Conservation (phyloP, 1,139 yeast species). For the Hyphopichia buzzinii region DNA sequence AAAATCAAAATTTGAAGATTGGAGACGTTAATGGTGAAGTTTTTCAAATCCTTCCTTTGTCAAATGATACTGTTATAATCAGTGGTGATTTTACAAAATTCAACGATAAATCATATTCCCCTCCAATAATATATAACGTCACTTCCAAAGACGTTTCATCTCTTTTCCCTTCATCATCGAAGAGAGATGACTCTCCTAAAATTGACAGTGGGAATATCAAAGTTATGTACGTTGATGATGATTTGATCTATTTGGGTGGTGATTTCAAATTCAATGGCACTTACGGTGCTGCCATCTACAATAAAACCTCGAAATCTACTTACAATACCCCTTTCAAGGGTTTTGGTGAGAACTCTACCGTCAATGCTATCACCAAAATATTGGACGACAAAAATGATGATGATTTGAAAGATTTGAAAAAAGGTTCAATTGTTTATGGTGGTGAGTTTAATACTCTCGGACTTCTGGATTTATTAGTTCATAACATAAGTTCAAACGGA, state of each 20-base stretch:
- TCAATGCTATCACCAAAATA: conserved; percentile 64
- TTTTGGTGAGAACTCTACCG: conserved; percentile 56
- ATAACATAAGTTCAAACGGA: conserved; percentile 24
- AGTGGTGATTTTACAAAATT: conserved; percentile 43
- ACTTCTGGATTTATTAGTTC: conserved; percentile 41
- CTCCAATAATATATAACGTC: conserved; percentile 57
- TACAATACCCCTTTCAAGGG: conserved; percentile 70
- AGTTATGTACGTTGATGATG: conserved; percentile 46
- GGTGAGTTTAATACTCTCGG: conserved; percentile 73
- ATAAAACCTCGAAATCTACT: conserved; percentile 44
- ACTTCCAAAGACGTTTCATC: conserved; percentile 40
- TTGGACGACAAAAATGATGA: conserved; percentile 31
- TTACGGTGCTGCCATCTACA: conserved; percentile 67
- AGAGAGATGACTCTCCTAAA: conserved; percentile 22
- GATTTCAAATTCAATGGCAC: conserved; percentile 55
- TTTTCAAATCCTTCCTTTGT: conserved; percentile 25
- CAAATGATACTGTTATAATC: conserved; percentile 35
- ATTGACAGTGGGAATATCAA: conserved; percentile 50
- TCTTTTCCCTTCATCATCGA: conserved; percentile 26
- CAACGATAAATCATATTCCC: conserved; percentile 34
- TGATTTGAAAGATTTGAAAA: conserved; percentile 9
- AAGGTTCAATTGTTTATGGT: conserved; percentile 67
- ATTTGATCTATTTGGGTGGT: conserved; percentile 78
- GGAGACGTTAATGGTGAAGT: conserved; percentile 36
- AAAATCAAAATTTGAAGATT: conserved; percentile 27